Percentiles rank a stretch among this genome's conserved stretches.
These are phyloP conservation scores for Elymus sibiricus DNA, from an alignment of 176 grass and related monocot genomes.

Conservation along the genomic window DNA sequence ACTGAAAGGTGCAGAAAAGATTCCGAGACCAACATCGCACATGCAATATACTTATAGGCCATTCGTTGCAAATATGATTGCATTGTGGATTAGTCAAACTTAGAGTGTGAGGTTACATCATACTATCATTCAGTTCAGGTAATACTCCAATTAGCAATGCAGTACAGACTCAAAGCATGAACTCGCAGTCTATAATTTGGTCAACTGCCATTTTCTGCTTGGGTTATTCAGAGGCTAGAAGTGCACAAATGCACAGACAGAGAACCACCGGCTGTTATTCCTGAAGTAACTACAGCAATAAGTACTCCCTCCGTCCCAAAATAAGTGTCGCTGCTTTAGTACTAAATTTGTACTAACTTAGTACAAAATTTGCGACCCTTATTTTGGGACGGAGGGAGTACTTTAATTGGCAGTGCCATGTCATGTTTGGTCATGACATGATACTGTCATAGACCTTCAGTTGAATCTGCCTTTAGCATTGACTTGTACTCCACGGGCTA, in stretches of 20 bases:
- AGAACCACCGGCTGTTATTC: not conserved
- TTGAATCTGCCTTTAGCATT: not conserved
- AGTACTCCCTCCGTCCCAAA: no score
- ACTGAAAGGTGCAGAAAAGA: not conserved
- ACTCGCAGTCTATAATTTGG: no score
- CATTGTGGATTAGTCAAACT: slow-evolving; percentile 5
- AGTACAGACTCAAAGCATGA: no score
- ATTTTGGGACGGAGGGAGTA: no score
- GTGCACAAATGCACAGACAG: not conserved
- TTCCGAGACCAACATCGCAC: slow-evolving; percentile 10
- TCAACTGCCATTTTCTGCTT: not conserved
- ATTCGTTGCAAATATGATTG: slow-evolving; percentile 17
- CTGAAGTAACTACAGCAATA: not conserved
- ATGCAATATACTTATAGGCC: not conserved
- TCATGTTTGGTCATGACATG: not conserved
- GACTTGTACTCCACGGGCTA: not conserved
- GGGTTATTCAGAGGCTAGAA: not conserved
- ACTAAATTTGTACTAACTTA: no score
- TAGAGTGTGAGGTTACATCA: slow-evolving; percentile 9
- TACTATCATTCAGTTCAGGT: not conserved
- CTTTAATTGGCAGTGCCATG: not conserved
- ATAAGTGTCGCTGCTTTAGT: no score
- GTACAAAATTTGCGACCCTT: no score
- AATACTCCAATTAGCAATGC: no score
- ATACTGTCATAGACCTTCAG: not conserved